phyloP scores from a whole-genome alignment of 2,329 filamentous ascomycete genomes.

The Pseudogymnoascus sp. region DNA sequence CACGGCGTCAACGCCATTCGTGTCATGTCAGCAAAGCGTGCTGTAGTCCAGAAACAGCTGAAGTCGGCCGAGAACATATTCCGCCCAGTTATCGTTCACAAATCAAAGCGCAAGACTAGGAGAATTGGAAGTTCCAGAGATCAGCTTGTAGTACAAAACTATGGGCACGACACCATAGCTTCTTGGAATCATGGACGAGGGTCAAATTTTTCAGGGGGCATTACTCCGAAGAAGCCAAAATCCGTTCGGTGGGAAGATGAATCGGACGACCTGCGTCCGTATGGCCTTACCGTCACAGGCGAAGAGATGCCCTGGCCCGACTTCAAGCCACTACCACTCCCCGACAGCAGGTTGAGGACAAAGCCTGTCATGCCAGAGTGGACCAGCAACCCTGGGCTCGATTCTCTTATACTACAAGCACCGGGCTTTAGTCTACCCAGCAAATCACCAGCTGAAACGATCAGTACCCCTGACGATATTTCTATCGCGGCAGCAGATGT shows the following conservation, averaged over 20 bases:
- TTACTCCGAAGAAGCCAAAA: conserved; percentile 2
- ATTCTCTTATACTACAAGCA: conserved; percentile 1
- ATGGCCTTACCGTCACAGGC: not conserved
- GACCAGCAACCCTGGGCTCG: conserved; percentile 7
- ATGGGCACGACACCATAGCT: not conserved
- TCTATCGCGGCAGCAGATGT: not conserved
- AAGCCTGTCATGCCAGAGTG: conserved; percentile 10
- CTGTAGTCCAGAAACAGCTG: not conserved
- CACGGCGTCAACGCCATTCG: conserved; percentile 27
- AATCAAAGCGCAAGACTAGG: not conserved
- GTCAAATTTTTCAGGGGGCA: conserved; percentile 2
- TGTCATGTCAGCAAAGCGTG: conserved; percentile 21
- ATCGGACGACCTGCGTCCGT: not conserved
- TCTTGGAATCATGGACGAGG: conserved; percentile 6
- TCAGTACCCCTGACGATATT: not conserved
- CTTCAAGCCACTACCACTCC: not conserved
- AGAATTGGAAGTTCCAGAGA: not conserved
- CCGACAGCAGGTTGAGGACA: not conserved
- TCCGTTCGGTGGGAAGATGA: not conserved
- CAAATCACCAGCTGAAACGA: not conserved
- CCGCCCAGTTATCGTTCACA: conserved; percentile 5
- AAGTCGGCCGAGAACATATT: not conserved
- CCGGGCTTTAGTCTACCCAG: not conserved
- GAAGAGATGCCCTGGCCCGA: conserved; percentile 11
- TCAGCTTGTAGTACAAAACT: not conserved